Evolutionary conservation across 2,329 filamentous ascomycete genomes (phyloP), one percentile per base, ranked within the genome.

Genomic region (Polychaeton citri): DNA sequence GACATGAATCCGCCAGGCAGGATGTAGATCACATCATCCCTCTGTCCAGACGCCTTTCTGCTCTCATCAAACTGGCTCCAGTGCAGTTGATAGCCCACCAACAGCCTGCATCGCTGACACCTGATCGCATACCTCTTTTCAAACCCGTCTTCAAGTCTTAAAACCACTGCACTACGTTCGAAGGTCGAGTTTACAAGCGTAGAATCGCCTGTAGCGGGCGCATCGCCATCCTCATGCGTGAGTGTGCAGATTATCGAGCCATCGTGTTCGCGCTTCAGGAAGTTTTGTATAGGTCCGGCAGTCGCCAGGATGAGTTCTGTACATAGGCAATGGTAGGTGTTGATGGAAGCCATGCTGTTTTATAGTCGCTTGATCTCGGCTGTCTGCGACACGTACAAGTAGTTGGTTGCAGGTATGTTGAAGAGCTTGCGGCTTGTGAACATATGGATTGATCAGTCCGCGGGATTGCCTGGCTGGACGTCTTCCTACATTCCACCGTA

Each of bases 271-370:
- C 77, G 71, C 6, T 59, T 64, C 1, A 74, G 73, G 8, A 79
- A 64, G 0, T 57, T 44, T 19, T 59, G 42, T 32, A 81, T 59
- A 2, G 63, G 53, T 24, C 71, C 66, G 1, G 71, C 72, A 31
- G 65, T 76, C 16, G 74, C 69, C 43, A 81, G 65, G 37, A 81
- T 60, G 43, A 81, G 69, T 46, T 76, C 69, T 32, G 65, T 73
- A 66, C 78, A 82, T 52, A 77, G 66, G 64, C 78, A 81, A 59
- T 74, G 70, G 57, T 74, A 73, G 40, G 68, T 72, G 54, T 30
- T 16, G 36, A 40, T 38, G 7, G 7, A 28, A 12, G 24, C 24
- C 24, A 28, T 28, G n/a, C n/a, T n/a, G n/a, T n/a, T n/a, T n/a
- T n/a, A n/a, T n/a, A n/a, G n/a, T n/a, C n/a, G n/a, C n/a, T n/a